phyloP scores from a whole-genome alignment of 106 monocot species.

The Dendrobium nobile region DNA sequence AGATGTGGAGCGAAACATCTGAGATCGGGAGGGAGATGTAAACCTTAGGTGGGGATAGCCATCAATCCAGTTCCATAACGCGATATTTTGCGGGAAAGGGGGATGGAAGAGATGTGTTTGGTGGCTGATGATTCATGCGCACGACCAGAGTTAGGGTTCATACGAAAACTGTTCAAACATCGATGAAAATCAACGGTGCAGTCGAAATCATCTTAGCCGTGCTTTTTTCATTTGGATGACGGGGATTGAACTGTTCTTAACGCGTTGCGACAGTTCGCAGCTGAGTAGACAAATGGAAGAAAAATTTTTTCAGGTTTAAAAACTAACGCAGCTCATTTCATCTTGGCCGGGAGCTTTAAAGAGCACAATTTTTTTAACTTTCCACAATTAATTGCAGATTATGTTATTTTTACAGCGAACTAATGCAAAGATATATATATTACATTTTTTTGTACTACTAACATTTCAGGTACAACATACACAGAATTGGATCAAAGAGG shows the following conservation, averaged over 20 bases:
- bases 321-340: too few species aligned
- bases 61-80: neutral
- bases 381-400: too few species aligned
- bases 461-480: too few species aligned
- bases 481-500: too few species aligned
- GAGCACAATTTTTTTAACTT: too few species aligned
- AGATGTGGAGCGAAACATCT: neutral
- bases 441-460: too few species aligned
- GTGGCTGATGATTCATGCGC: neutral
- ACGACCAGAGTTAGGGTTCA: neutral
- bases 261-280: too few species aligned
- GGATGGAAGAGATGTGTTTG: neutral
- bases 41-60: neutral
- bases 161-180: neutral
- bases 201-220: neutral
- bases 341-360: too few species aligned
- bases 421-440: too few species aligned
- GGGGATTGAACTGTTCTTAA: neutral
- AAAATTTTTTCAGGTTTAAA: too few species aligned
- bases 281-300: too few species aligned
- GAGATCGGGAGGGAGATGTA: neutral
- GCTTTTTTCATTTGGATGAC: neutral
- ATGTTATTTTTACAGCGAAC: too few species aligned
- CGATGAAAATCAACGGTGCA: neutral
- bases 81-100: neutral